Evolutionary conservation across 495 filamentous ascomycete genomes (phyloP), one percentile per base, ranked within the genome.

Genomic region (Penicillium flavigenum): DNA sequence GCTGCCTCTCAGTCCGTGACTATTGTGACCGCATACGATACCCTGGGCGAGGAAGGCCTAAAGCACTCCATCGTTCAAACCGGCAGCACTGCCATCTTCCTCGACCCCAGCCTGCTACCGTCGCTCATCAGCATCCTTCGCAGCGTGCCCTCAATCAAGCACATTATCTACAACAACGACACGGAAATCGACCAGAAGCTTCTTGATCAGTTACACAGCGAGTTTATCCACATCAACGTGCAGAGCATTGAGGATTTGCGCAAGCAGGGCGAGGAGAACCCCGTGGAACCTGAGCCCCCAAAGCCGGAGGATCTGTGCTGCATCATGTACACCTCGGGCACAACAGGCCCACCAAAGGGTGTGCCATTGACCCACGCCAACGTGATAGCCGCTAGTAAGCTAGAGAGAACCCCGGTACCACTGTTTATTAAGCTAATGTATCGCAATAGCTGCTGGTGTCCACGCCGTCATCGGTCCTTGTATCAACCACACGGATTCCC

Each of bases 271-370:
- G 82, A 91, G 71, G 86, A 90, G 59, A 94, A 95, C 67, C 86
- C 83, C 9, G 83, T 86, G 45, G 92, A 97, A 9, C 84, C 90
- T 17, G 86, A 90, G 17, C 88, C 91, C 39, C 92, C 94, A 4
- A 73, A 78, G 26, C 81, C 90, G 2, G 90, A 96, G 48, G 93
- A 96, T 69, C 83, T 98, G 12, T 94, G 89, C 81, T 96, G 94
- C 70, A 96, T 98, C 72, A 98, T 98, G 94, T 98, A 98, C 79
- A 98, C 94, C 2, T 98, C 94, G 31, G 94, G 94, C 43, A 96
- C 93, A n/a, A 98, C 94, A 5, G 94, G 94, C 48, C 84, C 92
- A 0, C 94, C 94, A 36, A 98, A 98, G 81, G 94, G 94, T 73
- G 94, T 98, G 27, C 86, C 91, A 31, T 73, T 98, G 61, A 94